phyloP scores from a whole-genome alignment of 2,329 filamentous ascomycete genomes.

The Clonostachys chloroleuca region DNA sequence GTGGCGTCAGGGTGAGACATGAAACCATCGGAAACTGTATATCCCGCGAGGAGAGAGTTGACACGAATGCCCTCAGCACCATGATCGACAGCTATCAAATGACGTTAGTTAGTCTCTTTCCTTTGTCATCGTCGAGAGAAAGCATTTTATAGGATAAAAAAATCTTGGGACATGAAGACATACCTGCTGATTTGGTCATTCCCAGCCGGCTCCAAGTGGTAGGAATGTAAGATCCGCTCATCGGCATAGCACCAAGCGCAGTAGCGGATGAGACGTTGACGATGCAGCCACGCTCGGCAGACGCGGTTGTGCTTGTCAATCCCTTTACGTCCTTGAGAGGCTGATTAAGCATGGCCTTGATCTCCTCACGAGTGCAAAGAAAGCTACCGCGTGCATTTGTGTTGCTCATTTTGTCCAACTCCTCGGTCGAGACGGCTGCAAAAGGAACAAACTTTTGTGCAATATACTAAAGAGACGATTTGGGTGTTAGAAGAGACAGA shows the following conservation, averaged over 20 bases:
- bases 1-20: neutral
- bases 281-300: too few relatives aligned
- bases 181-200: neutral
- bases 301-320: too few relatives aligned
- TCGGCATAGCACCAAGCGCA: neutral
- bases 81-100: neutral
- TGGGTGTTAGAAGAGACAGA: too few relatives aligned
- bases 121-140: too few relatives aligned
- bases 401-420: conserved; percentile 5
- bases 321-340: too few relatives aligned
- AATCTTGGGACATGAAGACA: too few relatives aligned
- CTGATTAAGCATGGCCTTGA: too few relatives aligned
- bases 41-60: neutral
- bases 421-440: neutral
- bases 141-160: too few relatives aligned
- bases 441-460: neutral
- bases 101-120: too few relatives aligned
- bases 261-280: too few relatives aligned
- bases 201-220: neutral
- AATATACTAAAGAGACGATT: too few relatives aligned
- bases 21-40: neutral
- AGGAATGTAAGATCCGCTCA: conserved; percentile 1
- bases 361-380: conserved; percentile 3
- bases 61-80: neutral
- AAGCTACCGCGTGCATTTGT: conserved; percentile 6